Evolutionary conservation across 306 rosid species (phyloP).

Genomic region (Cucumis cinereus): DNA sequence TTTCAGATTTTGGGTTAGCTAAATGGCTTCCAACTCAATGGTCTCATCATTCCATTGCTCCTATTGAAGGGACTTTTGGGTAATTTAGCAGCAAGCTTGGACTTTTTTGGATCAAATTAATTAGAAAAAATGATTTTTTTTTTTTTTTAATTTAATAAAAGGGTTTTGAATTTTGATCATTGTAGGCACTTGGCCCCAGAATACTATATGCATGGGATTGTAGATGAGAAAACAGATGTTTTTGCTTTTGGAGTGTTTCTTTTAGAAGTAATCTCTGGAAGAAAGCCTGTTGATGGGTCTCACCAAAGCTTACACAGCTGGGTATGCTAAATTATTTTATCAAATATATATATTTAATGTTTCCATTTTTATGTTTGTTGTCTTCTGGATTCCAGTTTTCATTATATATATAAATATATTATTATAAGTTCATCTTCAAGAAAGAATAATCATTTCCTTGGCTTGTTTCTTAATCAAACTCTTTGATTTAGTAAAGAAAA

Average conservation of each 20-base stretch:
- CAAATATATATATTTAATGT: background rate
- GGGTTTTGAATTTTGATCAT: background rate
- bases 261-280: conserved; percentile 74
- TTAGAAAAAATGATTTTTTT: background rate
- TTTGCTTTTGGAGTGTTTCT: conserved; percentile 94
- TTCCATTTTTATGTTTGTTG: background rate
- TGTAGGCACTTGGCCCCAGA: conserved; percentile 93
- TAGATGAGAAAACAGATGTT: conserved; percentile 97
- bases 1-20: conserved; percentile 97
- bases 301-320: conserved; percentile 85
- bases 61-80: conserved; percentile 94
- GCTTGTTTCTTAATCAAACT: background rate
- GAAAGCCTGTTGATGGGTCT: conserved; percentile 83
- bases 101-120: background rate
- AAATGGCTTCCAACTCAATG: conserved; percentile 97
- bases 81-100: background rate
- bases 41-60: conserved; percentile 95
- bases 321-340: conserved; percentile 30
- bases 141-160: background rate
- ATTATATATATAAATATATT: background rate
- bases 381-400: background rate
- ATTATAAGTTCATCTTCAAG: background rate
- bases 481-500: background rate
- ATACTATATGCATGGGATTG: conserved; percentile 89
- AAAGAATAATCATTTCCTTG: background rate